Base-by-base conservation (phyloP, 805 yeast species). In the Zygosaccharomyces lentus region DNA sequence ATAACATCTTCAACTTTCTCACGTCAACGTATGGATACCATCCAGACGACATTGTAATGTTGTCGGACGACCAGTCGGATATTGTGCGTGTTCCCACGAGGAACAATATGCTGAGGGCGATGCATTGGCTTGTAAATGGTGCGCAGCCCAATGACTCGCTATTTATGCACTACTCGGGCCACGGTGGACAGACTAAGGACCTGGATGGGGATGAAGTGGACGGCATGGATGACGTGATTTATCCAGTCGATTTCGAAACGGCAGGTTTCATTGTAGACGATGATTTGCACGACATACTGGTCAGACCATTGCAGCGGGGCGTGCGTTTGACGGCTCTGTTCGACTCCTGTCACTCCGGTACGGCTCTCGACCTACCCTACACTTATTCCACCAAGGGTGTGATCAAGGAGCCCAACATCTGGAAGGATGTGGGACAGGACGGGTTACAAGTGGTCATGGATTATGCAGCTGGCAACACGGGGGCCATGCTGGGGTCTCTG, bases 331-430 rank as follows among this genome's bases (percentile, higher is more conserved):
- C 95, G 3, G 89, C 90, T 0, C 67, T 87, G 48, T 87, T 83
- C 56, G 96, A 87, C 66, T 82, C 88, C 9, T 87, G 96, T 62
- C 96, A 87, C 61, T 84, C 91, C 1, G 96, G 95, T 9, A 78
- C 91, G 1, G 91, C 78, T 1, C 65, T 87, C 53, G 96, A 87
- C 64, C 68, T 87, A 48, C 96, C 95, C 1, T 87, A 78, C 56
- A 73, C 78, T 39, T 87, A 87, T 65, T 84, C 93, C 3, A 85
- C 91, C 13, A 84, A 85, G 61, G 96, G 96, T 49, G 81, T 84
- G 3, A 61, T 87, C 41, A 87, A 87, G 65, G 95, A 86, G 64
- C 90, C 90, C 35, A 84, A 82, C 60, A 65, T 86, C 55, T 76
- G 83, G 69, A 82, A 84, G 61, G 89, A 84, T 51, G 82, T 87